phyloP scores from a whole-genome alignment of 2,329 filamentous ascomycete species.

The Trichoderma brevicompactum region DNA sequence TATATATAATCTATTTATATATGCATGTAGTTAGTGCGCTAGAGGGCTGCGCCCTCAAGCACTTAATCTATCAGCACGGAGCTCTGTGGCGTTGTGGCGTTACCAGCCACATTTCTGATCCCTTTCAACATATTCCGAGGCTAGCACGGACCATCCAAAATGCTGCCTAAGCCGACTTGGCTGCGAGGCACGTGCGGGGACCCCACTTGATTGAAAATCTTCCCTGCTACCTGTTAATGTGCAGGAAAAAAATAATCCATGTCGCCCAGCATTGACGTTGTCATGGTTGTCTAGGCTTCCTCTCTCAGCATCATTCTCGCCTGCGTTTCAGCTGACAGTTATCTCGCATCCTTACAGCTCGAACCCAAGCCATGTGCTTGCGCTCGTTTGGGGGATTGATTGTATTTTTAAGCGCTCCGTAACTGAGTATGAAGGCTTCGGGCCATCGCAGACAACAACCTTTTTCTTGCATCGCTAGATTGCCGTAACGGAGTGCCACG shows the following conservation, averaged over 20 bases:
- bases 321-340: neutral
- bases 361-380: conserved; percentile 19
- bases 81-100: too few relatives aligned
- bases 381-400: conserved; percentile 1
- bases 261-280: neutral
- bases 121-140: conserved; percentile 9
- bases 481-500: conserved; percentile 15
- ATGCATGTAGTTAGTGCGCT: too few relatives aligned
- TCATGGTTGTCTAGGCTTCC: neutral
- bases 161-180: conserved; percentile 21
- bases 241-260: conserved; percentile 23
- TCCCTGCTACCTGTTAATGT: conserved; percentile 16
- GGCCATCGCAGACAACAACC: neutral
- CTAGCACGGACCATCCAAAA: conserved; percentile 16
- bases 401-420: conserved; percentile 1
- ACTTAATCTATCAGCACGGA: too few relatives aligned
- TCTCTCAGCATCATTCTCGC: conserved; percentile 9
- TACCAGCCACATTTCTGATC: too few relatives aligned
- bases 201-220: conserved; percentile 30
- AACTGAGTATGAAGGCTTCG: conserved; percentile 12
- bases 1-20: too few relatives aligned
- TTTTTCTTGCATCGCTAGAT: conserved; percentile 11
- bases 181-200: conserved; percentile 27
- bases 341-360: conserved; percentile 11
- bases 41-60: too few relatives aligned